Evolutionary conservation across 164 flowering plant species (phyloP).

Genomic region (Vitis riparia): DNA sequence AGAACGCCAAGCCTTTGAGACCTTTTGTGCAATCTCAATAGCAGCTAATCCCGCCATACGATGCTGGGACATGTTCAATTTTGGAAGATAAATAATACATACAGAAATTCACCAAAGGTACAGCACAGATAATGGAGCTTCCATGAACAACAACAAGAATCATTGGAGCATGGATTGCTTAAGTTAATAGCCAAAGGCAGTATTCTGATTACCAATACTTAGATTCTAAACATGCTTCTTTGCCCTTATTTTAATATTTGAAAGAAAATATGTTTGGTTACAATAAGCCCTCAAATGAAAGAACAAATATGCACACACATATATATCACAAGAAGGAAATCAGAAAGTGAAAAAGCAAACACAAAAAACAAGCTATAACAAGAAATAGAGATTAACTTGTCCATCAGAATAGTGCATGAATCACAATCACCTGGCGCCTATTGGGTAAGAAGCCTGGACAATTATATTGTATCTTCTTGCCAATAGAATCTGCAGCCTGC

Average conservation of each 20-base stretch:
- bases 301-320: neutral
- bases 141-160: neutral
- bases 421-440: slow-evolving; percentile 79
- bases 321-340: neutral
- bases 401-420: neutral
- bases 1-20: slow-evolving; percentile 90
- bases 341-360: neutral
- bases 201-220: no score
- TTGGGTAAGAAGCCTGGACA: slow-evolving; percentile 90
- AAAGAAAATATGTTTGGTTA: no score
- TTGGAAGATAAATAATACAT: slow-evolving; percentile 1
- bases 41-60: slow-evolving; percentile 99
- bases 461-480: slow-evolving; percentile 84
- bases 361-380: neutral
- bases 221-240: no score
- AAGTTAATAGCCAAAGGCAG: no score
- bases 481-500: slow-evolving; percentile 79
- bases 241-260: no score
- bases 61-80: slow-evolving; percentile 50
- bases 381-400: neutral
- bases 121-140: neutral
- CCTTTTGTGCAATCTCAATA: slow-evolving; percentile 97
- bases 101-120: neutral
- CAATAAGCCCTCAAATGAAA: no score
- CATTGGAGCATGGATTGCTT: no score